phyloP scores from a whole-genome alignment of 2,329 filamentous ascomycete genomes.

The Penicillium decumbens region DNA sequence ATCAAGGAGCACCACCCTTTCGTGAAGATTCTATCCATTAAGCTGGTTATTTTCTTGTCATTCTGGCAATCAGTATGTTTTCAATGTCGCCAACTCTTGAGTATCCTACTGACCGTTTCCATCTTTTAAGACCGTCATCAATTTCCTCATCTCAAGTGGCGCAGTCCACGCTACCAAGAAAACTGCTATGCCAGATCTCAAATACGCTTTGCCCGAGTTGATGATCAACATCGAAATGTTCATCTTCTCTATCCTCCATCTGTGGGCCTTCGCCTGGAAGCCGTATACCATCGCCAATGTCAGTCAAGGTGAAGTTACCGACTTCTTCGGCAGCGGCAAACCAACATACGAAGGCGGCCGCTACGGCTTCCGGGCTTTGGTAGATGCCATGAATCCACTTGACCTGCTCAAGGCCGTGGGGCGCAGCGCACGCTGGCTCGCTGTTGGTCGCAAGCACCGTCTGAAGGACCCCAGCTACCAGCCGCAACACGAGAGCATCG shows the following conservation, averaged over 20 bases:
- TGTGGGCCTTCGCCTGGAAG: conserved; percentile 76
- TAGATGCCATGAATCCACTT: conserved; percentile 73
- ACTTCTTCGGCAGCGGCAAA: conserved; percentile 44
- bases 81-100: not conserved
- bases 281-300: conserved; percentile 55
- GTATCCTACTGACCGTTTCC: not conserved
- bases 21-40: conserved; percentile 79
- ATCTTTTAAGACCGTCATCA: conserved; percentile 50
- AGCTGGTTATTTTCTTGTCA: conserved; percentile 84
- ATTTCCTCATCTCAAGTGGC: conserved; percentile 57
- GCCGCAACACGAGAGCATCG: conserved; percentile 26
- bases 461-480: conserved; percentile 41
- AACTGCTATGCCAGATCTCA: conserved; percentile 69
- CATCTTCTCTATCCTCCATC: conserved; percentile 69
- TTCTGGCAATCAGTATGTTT: conserved; percentile 68
- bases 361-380: conserved; percentile 60
- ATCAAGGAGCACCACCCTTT: conserved; percentile 67
- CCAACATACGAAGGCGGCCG: conserved; percentile 60
- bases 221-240: conserved; percentile 83
- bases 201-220: conserved; percentile 72
- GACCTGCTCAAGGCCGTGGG: conserved; percentile 77
- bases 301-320: conserved; percentile 43
- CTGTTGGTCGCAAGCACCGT: conserved; percentile 61
- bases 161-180: conserved; percentile 59
- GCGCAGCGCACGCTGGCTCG: conserved; percentile 73